Conservation (phyloP, 257 asterid species). For the Primulina tabacum region DNA sequence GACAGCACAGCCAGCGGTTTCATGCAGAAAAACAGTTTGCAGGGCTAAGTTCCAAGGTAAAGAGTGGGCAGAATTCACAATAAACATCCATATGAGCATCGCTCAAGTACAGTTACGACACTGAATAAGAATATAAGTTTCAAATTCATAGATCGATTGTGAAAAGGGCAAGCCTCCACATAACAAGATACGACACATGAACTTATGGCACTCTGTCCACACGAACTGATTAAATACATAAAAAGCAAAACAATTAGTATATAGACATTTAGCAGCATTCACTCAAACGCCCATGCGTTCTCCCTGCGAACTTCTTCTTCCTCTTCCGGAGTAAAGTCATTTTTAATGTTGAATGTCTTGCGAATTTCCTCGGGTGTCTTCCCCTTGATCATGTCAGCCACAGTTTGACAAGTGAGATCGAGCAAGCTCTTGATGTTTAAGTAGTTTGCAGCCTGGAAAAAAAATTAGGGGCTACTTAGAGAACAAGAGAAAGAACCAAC, state of each 20-base stretch:
- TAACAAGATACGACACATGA: no score
- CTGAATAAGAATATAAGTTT: not conserved
- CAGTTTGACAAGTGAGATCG: conserved; percentile 56
- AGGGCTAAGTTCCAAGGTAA: not conserved
- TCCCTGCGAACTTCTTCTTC: conserved; percentile 69
- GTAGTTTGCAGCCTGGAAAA: conserved; percentile 55
- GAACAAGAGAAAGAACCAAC: not conserved
- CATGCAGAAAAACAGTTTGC: not conserved
- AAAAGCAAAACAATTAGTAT: not conserved
- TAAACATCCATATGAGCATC: not conserved
- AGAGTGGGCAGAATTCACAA: not conserved
- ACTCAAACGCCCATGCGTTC: conserved; percentile 63
- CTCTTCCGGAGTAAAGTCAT: conserved; percentile 55
- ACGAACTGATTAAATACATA: not conserved
- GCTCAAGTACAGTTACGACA: not conserved
- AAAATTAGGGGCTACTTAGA: not conserved
- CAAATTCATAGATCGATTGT: not conserved
- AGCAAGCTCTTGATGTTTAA: conserved; percentile 56
- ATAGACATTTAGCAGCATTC: not conserved
- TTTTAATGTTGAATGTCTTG: conserved; percentile 55
- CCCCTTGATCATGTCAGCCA: conserved; percentile 64
- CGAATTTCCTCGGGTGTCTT: conserved; percentile 67
- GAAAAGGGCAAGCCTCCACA: not conserved
- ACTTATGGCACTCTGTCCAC: not conserved
- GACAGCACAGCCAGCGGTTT: not conserved